Percentiles rank a stretch among this genome's conserved stretches.
Evolutionary conservation across 352 stramenopile species (phyloP).

Genomic region (Phytophthora fragariaefolia): DNA sequence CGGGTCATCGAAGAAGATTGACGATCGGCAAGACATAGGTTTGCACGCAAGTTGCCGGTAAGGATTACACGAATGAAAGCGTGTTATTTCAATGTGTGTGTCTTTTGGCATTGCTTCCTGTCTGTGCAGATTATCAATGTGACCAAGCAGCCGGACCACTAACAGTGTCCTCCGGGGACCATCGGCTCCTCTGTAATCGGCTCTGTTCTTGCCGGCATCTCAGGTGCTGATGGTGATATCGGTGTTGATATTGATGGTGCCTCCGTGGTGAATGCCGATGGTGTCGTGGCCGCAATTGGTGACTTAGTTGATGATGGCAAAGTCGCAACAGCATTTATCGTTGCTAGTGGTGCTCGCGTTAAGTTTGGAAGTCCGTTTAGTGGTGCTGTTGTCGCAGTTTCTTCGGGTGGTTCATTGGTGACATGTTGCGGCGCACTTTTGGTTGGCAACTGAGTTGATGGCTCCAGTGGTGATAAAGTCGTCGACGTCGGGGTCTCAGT

Average conservation of each 20-base stretch:
- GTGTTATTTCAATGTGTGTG: conserved; percentile 27
- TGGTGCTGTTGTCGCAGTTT: background rate
- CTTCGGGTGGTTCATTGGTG: background rate
- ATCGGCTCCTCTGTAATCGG: conserved; percentile 14
- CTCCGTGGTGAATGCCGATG: no score
- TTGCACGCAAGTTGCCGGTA: conserved; percentile 21
- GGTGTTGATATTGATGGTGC: background rate
- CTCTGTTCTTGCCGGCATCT: conserved; percentile 4
- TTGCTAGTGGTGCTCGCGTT: background rate
- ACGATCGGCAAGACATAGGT: conserved; percentile 15
- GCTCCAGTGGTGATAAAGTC: background rate
- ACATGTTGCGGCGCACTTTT: background rate
- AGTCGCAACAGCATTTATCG: background rate
- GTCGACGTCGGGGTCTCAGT: background rate
- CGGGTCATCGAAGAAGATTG: conserved; percentile 1
- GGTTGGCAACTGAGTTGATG: conserved; percentile 17
- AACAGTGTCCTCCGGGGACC: conserved; percentile 24
- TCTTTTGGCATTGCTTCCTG: background rate
- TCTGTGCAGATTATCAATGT: no score
- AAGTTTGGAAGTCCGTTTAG: background rate
- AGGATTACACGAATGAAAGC: conserved; percentile 35
- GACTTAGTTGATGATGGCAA: background rate
- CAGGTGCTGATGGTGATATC: background rate
- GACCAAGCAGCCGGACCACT: no score
- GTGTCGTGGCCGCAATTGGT: background rate